Base-by-base conservation (phyloP, 805 yeast genomes). In the Kluyveromyces wickerhamii region DNA sequence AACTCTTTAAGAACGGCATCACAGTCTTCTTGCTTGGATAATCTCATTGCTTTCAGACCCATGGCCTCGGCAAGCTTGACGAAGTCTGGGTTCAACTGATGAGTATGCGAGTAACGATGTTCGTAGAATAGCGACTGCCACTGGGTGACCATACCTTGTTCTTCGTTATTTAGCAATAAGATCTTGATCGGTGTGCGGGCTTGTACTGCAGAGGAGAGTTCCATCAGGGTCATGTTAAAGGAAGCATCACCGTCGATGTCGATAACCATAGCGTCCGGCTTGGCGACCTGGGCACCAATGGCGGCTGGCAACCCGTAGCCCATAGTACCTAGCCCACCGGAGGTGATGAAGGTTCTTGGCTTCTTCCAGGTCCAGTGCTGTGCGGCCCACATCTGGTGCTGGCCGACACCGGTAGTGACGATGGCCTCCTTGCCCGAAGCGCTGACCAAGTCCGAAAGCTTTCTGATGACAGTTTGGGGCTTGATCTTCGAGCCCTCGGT, bases 371-470 rank as follows among this genome's bases (percentile, higher is more conserved):
- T 76, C 77, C 83, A 88, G 63, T 87, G 88, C 67, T 92, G 98
- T 19, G 97, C 97, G 24, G 97, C 94, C 98, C 98, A 89, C 98
- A 89, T 89, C 69, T 89, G 98, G 72, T 89, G 98, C 71, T 92
- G 98, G 41, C 98, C 98, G 35, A 92, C 97, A 71, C 98, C 98
- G 23, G 98, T 92, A 35, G 97, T 82, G 49, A 89, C 80, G 50
- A 88, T 75, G 39, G 85, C 87, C 49, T 83, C 88, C 54, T 75
- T 83, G n/a, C 51, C 53, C 15, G 49, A 36, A 49, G 61, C 60
- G 32, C 65, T 60, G 21, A 87, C 78, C 48, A 87, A 79, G 42
- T 75, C 71, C 3, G 92, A 75, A 37, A 92, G 71, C 62, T 84
- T 89, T 29, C 70, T 60, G 44, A 92, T 76, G 33, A 89, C 77